phyloP scores from a whole-genome alignment of 345 rosid species.

The Trapa bicornis region DNA sequence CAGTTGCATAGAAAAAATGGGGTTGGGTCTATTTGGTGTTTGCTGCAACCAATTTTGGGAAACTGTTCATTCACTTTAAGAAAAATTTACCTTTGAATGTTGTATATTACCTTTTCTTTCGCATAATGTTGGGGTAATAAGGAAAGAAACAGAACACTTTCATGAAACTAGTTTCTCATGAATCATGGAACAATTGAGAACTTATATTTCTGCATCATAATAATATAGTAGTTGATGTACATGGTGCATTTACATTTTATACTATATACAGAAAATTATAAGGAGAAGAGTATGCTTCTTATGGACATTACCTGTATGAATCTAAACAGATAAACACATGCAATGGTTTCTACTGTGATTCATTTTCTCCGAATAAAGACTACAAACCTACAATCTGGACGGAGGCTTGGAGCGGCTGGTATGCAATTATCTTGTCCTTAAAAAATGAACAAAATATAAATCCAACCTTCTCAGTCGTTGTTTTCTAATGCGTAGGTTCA shows the following conservation, averaged over 20 bases:
- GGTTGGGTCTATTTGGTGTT: background rate
- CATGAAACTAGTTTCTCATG: background rate
- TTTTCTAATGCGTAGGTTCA: slow-evolving; percentile 39
- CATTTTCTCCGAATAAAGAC: slow-evolving; percentile 90
- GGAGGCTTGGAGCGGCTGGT: slow-evolving; percentile 99
- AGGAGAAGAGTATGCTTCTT: too few relatives aligned
- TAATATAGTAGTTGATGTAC: background rate
- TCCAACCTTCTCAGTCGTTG: background rate
- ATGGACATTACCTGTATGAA: slow-evolving; percentile 3
- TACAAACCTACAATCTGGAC: slow-evolving; percentile 97
- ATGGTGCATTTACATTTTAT: background rate
- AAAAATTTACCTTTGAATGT: background rate
- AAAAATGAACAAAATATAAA: background rate
- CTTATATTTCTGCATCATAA: background rate
- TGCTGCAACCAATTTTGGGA: background rate
- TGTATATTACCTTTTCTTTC: background rate
- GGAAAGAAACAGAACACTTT: background rate
- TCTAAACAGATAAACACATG: slow-evolving; percentile 80
- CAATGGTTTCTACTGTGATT: slow-evolving; percentile 96
- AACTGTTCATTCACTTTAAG: background rate
- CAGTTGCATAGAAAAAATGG: background rate
- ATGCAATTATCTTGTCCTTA: slow-evolving; percentile 8
- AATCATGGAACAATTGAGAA: background rate
- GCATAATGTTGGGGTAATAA: background rate
- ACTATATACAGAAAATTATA: background rate